Base-by-base conservation (phyloP, 805 yeast genomes). In the Saturnispora ahearnii region DNA sequence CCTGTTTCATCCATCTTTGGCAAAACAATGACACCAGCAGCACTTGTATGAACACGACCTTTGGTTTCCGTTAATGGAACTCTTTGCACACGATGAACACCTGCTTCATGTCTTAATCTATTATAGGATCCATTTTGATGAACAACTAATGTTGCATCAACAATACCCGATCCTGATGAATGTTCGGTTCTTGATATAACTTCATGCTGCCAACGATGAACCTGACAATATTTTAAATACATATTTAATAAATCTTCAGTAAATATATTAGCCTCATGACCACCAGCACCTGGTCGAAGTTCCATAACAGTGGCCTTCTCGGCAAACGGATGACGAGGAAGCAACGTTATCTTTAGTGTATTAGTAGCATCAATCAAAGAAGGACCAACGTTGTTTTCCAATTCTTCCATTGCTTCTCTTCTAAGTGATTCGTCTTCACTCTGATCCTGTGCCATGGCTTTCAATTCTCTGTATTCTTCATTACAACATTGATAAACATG, bases 71-170 rank as follows among this genome's bases (percentile, higher is more conserved):
- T 93, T 22, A 79, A 84, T 0, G 99, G 99, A 7, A 91, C 80
- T 52, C 99, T 70, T 64, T 93, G 99, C 1, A 93, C 99, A 41
- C 99, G 71, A 64, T 93, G 99, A 7, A 93, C 96, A 4, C 99
- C 99, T 29, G 95, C 88, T 63, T 93, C 99, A 59, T 78, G 82
- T 53, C 91, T 74, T 44, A 93, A 65, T 38, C 73, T 61, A 55
- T 82, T 82, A 61, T 83, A 93, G 0, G 95, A 74, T 0, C 95
- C 95, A 0, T 84, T 82, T 53, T 80, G 79, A 55, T 84, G 84
- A 9, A 93, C 74, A 41, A 80, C 67, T 29, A 93, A 66, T 12
- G 87, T 81, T 11, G 95, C 97, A 59, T 84, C 93, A 1, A 79
- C 68, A 5, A 87, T 68, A 1, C 96, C 95, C 40, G 72, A 73